Evolutionary conservation across 2,329 filamentous ascomycete genomes (phyloP).

Genomic region (Colletotrichum sp.): DNA sequence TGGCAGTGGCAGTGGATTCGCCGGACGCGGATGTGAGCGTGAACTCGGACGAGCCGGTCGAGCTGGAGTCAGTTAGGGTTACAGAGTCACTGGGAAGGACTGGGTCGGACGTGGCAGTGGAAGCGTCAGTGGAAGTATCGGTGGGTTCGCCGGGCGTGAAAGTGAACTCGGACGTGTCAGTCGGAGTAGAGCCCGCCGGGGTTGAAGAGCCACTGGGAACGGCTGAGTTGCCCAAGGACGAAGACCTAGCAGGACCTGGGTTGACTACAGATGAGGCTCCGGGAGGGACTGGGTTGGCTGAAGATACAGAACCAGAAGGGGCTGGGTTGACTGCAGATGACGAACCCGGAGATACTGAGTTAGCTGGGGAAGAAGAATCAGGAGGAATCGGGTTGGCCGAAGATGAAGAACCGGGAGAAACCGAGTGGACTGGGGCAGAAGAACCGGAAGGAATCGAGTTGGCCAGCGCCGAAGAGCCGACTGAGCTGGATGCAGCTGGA

Average conservation of each 20-base stretch:
- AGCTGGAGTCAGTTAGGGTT: neutral
- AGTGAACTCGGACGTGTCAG: neutral
- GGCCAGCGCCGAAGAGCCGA: neutral
- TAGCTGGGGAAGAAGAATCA: neutral
- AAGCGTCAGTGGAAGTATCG: neutral
- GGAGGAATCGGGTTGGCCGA: rapidly evolving
- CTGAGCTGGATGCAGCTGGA: neutral
- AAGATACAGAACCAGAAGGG: too few relatives aligned
- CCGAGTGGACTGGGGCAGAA: neutral
- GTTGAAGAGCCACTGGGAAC: neutral
- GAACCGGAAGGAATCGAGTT: neutral
- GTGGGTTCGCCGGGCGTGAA: neutral
- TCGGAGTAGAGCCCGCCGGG: neutral
- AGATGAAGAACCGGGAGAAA: neutral
- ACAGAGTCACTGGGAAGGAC: neutral
- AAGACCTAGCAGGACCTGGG: neutral
- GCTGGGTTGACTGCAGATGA: neutral
- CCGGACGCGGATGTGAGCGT: neutral
- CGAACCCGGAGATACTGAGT: neutral
- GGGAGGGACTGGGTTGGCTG: too few relatives aligned
- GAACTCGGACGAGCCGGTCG: neutral
- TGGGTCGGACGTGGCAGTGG: neutral
- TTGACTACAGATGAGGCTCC: neutral
- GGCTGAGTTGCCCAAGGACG: neutral
- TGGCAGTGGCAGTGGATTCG: neutral